Percentiles rank a stretch among this genome's conserved stretches.
Conservation (phyloP, 164 flowering plant genomes). For the Aristolochia fimbriata region DNA sequence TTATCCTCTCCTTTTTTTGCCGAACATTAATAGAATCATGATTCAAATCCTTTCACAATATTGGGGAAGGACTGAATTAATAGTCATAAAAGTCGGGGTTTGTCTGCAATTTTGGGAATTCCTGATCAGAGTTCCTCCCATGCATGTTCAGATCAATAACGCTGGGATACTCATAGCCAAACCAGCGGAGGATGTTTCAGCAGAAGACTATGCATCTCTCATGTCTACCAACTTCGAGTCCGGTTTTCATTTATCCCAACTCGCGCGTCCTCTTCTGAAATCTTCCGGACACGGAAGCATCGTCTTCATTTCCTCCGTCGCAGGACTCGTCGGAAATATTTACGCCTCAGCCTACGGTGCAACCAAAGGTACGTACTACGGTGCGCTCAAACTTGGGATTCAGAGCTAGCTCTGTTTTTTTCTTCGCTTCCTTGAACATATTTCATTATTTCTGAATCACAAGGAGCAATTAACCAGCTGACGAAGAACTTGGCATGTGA, state of each 20-base stretch:
- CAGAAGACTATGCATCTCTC: conserved; percentile 41
- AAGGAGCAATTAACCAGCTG: neutral
- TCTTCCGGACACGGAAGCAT: conserved; percentile 41
- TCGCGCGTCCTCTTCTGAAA: conserved; percentile 59
- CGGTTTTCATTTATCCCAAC: conserved; percentile 59
- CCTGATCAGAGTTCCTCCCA: no score
- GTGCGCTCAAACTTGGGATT: no score
- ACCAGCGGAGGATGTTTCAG: conserved; percentile 39
- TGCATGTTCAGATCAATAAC: conserved; percentile 44
- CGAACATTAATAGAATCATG: no score
- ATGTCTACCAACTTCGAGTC: conserved; percentile 63
- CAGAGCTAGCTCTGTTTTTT: no score
- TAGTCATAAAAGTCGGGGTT: no score
- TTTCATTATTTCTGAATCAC: neutral
- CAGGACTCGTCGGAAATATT: conserved; percentile 31
- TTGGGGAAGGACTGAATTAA: neutral
- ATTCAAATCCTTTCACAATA: no score
- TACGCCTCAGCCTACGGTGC: conserved; percentile 48
- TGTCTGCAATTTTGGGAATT: no score
- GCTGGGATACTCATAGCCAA: conserved; percentile 45
- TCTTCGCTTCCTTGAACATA: neutral
- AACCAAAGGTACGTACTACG: conserved; percentile 48
- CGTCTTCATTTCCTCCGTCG: conserved; percentile 74
- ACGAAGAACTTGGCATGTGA: neutral
- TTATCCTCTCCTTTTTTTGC: no score